A percentile compares a stretch with the other conserved stretches of the same genome.
Conservation (phyloP, 805 yeast genomes). For the Cyberlindnera subsufficiens region DNA sequence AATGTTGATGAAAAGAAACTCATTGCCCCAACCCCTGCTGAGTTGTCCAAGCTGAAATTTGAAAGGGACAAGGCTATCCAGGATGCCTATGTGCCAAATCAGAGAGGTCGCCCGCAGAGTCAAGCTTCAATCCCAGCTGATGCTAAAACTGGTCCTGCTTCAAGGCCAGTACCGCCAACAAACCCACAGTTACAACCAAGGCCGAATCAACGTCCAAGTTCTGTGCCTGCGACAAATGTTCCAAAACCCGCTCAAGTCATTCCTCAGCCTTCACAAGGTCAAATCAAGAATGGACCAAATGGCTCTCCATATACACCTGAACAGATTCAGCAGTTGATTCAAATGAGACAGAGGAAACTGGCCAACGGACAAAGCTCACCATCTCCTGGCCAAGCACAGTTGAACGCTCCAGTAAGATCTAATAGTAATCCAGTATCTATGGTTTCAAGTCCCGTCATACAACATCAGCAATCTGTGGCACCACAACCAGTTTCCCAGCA, state of each 20-base stretch:
- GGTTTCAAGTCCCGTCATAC: conserved; percentile 5
- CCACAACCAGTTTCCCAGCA: not conserved
- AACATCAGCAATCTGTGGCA: no score
- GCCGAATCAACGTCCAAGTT: conserved; percentile 9
- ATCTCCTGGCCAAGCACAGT: conserved; percentile 13
- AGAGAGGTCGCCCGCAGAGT: conserved; percentile 1
- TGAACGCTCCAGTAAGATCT: conserved; percentile 10
- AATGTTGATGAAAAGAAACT: conserved; percentile 34
- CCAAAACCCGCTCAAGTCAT: not conserved
- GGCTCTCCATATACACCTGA: conserved; percentile 56
- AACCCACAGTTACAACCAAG: not conserved
- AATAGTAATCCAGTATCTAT: conserved; percentile 17
- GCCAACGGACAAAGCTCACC: conserved; percentile 12
- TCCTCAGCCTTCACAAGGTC: not conserved
- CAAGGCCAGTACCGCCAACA: conserved; percentile 1
- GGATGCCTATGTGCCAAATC: conserved; percentile 54
- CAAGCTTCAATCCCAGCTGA: conserved; percentile 26
- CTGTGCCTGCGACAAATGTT: conserved; percentile 11
- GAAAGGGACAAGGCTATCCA: conserved; percentile 85
- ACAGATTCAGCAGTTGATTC: conserved; percentile 53
- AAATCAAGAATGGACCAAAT: conserved; percentile 29
- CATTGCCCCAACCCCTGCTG: conserved; percentile 76
- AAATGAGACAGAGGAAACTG: conserved; percentile 26
- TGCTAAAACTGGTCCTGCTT: not conserved
- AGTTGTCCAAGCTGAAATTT: conserved; percentile 72